Base-by-base conservation (phyloP, 768 basidiomycete species). In the Thelephora aurantiotincta region DNA sequence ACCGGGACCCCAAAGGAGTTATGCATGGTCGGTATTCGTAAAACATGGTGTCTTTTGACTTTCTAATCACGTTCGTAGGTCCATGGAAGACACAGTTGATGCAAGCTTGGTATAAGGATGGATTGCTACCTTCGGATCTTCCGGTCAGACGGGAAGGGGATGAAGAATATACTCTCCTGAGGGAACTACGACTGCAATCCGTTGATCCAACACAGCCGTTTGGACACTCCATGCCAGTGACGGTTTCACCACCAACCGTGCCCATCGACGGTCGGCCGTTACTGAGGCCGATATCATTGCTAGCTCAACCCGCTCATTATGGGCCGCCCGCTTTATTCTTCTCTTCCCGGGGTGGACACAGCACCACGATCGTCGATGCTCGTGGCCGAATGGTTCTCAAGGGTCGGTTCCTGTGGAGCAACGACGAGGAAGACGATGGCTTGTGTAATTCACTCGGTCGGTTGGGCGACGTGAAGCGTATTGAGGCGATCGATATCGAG, bases 91-190 rank as follows among this genome's bases (percentile, higher is more conserved):
- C 82, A n/a, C 74, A 78, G 19, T 68, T 89, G 42, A 91, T 91
- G 87, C 86, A 90, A 57, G 74, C 79, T 3, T 91, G 87, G 87
- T 88, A 84, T 58, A 84, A 82, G 57, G 88, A 91, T 51, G 84
- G 83, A 7, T 61, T 88, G 16, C 68, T 91, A 19, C 88, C 88
- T 2, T 80, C 80, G 0, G 85, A 89, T 57, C 74, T 91, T 6
- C 88, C 88, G 3, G 78, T 90, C 12, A 70, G 84, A 52, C 71
- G 79, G 38, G 88, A 89, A 58, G 80, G 81, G 55, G 87, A 88
- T 35, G 55, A 66, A 0, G 77, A 75, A 2, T 90, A 78, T 57
- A 70, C 73, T 46, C 66, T 81, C 7, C 68, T 90, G 50, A 80
- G 75, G 58, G 86, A 89, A 52, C 68, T 90, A 34, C 72, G 85